A percentile compares a stretch with the other conserved stretches of the same genome.
Conservation (phyloP, 805 yeast species). For the Danielia oregonensis region DNA sequence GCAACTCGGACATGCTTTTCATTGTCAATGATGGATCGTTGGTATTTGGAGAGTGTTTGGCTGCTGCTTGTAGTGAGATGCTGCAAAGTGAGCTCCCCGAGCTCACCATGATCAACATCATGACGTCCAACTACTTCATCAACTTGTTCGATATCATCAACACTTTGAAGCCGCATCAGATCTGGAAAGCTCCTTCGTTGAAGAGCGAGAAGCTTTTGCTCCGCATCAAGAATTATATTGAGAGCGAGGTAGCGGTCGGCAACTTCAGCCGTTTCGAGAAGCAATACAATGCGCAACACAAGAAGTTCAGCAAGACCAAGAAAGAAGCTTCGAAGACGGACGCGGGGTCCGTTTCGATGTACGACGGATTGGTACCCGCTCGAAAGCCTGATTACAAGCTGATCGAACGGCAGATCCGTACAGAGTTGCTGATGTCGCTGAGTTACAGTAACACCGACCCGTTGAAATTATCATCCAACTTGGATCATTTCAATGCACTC, state of each 20-base stretch:
- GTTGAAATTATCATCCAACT: conserved; percentile 24
- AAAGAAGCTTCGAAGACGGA: background rate
- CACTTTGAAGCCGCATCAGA: conserved; percentile 31
- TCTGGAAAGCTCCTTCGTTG: conserved; percentile 37
- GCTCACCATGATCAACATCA: conserved; percentile 34
- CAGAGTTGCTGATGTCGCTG: conserved; percentile 25
- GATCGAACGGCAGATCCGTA: conserved; percentile 6
- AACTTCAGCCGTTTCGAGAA: background rate
- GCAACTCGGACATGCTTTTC: conserved; percentile 27
- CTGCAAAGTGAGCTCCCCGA: conserved; percentile 17
- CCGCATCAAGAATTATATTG: conserved; percentile 26
- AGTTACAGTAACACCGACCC: conserved; percentile 26
- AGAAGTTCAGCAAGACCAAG: background rate
- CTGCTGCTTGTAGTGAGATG: conserved; percentile 9
- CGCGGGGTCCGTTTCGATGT: background rate
- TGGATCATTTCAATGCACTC: conserved; percentile 18
- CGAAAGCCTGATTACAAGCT: conserved; percentile 5
- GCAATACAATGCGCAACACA: conserved; percentile 1
- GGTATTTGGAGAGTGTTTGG: conserved; percentile 23
- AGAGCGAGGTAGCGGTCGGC: conserved; percentile 17
- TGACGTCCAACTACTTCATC: conserved; percentile 37
- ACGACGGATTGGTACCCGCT: background rate
- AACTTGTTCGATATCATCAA: conserved; percentile 36
- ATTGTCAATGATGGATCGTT: conserved; percentile 38
- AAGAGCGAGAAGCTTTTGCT: conserved; percentile 20